Conservation (phyloP, 805 yeast species). For the Kuraishia molischiana region DNA sequence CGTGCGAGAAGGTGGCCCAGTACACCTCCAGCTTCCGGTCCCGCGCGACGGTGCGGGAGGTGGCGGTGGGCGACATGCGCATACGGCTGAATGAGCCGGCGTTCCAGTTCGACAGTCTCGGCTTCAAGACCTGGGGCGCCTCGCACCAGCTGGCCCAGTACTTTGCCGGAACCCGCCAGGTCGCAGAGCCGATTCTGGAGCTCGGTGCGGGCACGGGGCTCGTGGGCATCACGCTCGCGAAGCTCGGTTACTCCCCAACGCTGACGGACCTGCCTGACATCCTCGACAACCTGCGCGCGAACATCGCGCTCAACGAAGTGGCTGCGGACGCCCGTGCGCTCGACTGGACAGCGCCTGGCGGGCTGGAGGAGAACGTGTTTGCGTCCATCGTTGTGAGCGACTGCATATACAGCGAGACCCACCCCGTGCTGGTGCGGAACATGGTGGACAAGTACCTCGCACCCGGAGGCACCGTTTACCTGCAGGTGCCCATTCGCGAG, state of each 20-base stretch:
- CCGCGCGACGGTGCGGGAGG: slow-evolving; percentile 57
- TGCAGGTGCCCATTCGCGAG: neutral
- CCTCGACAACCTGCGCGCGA: slow-evolving; percentile 52
- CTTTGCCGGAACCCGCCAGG: slow-evolving; percentile 2
- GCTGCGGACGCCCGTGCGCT: neutral
- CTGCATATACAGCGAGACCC: neutral
- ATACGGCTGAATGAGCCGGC: slow-evolving; percentile 67
- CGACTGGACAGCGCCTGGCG: neutral
- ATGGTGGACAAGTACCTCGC: neutral
- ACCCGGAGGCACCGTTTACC: neutral
- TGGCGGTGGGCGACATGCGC: slow-evolving; percentile 32
- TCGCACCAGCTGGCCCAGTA: slow-evolving; percentile 54
- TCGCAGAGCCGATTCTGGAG: slow-evolving; percentile 41
- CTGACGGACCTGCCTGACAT: slow-evolving; percentile 80
- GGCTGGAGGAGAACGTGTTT: neutral
- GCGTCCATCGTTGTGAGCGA: neutral
- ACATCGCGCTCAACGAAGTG: slow-evolving; percentile 43
- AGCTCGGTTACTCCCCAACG: slow-evolving; percentile 35
- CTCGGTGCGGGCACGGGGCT: slow-evolving; percentile 96
- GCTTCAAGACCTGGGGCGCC: slow-evolving; percentile 96
- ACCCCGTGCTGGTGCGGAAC: neutral
- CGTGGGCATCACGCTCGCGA: slow-evolving; percentile 62
- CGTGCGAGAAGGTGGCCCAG: slow-evolving; percentile 64
- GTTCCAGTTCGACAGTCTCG: slow-evolving; percentile 76
- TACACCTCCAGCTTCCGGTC: slow-evolving; percentile 80